phyloP scores from a whole-genome alignment of 1,284 basidiomycete genomes.

The Ganoderma meredithae region DNA sequence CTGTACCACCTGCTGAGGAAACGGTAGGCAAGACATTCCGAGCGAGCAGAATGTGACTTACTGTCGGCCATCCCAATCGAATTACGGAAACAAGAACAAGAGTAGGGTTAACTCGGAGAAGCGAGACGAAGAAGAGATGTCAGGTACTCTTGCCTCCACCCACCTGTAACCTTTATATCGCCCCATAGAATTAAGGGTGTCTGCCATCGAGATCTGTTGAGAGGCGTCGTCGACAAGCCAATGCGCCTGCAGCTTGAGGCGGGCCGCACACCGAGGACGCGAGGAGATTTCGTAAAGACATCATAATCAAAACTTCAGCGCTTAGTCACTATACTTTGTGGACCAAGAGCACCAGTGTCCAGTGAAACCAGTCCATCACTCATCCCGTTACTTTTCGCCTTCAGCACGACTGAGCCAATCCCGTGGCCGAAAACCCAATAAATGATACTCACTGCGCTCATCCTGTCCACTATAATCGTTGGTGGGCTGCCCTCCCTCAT shows the following conservation, averaged over 20 bases:
- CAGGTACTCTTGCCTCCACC: neutral
- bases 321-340: neutral
- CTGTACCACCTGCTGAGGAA: neutral
- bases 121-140: neutral
- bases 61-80: neutral
- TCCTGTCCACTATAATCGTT: too few relatives aligned
- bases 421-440: too few relatives aligned
- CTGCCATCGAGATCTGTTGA: neutral
- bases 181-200: neutral
- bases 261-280: neutral
- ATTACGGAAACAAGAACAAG: neutral
- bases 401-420: too few relatives aligned
- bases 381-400: too few relatives aligned
- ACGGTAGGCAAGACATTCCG: neutral
- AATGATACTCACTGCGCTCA: too few relatives aligned
- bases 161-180: neutral
- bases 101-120: neutral
- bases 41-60: neutral
- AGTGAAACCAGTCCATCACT: too few relatives aligned
- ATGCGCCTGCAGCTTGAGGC: neutral
- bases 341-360: too few relatives aligned
- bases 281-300: neutral
- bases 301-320: too few relatives aligned
- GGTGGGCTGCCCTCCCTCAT: too few relatives aligned
- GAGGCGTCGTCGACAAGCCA: neutral